A percentile compares a stretch with the other conserved stretches of the same genome.
Evolutionary conservation across 768 basidiomycete genomes (phyloP).

Genomic region (Cystobasidium ongulense): DNA sequence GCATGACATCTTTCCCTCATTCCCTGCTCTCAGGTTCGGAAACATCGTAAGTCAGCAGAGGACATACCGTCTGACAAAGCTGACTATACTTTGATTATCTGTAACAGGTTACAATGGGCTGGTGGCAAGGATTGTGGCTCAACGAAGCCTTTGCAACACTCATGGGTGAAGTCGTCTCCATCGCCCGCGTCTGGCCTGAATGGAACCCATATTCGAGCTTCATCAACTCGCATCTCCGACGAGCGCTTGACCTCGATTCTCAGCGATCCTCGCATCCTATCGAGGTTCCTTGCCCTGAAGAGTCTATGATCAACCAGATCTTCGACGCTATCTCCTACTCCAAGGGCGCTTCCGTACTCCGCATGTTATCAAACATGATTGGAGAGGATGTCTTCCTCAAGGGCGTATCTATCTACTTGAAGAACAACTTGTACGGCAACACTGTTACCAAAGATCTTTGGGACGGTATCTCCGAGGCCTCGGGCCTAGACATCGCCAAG

Average conservation of each 20-base stretch:
- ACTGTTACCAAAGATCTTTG: conserved; percentile 78
- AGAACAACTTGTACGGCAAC: conserved; percentile 74
- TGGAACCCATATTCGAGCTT: conserved; percentile 68
- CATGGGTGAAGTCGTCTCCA: conserved; percentile 47
- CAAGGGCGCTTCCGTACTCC: conserved; percentile 59
- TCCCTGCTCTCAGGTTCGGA: conserved; percentile 58
- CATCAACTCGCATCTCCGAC: conserved; percentile 64
- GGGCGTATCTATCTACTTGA: conserved; percentile 68
- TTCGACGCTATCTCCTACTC: conserved; percentile 66
- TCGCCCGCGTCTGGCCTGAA: conserved; percentile 57
- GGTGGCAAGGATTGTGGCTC: conserved; percentile 59
- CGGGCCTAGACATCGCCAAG: conserved; percentile 61
- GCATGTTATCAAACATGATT: conserved; percentile 82
- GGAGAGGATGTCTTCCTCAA: conserved; percentile 70
- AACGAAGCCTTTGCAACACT: conserved; percentile 35
- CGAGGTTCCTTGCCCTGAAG: conserved; percentile 80
- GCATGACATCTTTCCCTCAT: not conserved
- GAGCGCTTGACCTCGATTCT: conserved; percentile 73
- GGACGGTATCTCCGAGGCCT: conserved; percentile 70
- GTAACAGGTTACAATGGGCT: conserved; percentile 63
- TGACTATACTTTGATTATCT: not conserved
- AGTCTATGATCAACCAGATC: conserved; percentile 59
- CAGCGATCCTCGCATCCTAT: conserved; percentile 85
- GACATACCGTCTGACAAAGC: not conserved
- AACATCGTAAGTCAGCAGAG: conserved; percentile 53